Evolutionary conservation across 805 yeast species (phyloP).

Genomic region (Sugiyamaella lignohabitans): DNA sequence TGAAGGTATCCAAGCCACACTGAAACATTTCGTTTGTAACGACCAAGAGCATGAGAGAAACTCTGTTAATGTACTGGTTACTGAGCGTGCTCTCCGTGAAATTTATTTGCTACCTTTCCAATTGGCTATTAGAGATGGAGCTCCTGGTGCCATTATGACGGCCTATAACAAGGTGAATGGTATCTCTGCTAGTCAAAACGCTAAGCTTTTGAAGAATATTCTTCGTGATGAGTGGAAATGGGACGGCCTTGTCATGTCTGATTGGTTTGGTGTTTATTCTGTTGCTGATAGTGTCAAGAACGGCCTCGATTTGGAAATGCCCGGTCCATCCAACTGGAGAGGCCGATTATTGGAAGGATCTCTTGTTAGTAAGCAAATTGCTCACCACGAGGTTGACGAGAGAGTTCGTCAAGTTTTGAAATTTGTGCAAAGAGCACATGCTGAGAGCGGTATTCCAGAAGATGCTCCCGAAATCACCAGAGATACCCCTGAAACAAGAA

Average conservation of each 20-base stretch:
- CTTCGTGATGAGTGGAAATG: slow-evolving; percentile 14
- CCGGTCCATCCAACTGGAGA: slow-evolving; percentile 51
- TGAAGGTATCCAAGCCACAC: slow-evolving; percentile 45
- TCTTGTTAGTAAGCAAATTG: slow-evolving; percentile 38
- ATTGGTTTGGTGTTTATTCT: slow-evolving; percentile 57
- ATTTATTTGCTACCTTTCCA: slow-evolving; percentile 57
- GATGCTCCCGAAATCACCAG: slow-evolving; percentile 37
- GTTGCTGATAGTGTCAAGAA: slow-evolving; percentile 42
- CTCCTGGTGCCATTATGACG: slow-evolving; percentile 53
- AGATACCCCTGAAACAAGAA: slow-evolving; percentile 43
- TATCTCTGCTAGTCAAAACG: slow-evolving; percentile 46
- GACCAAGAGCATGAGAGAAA: slow-evolving; percentile 52
- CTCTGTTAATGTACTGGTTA: slow-evolving; percentile 41
- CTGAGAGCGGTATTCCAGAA: slow-evolving; percentile 38
- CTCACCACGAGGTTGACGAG: slow-evolving; percentile 38
- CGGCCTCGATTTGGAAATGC: slow-evolving; percentile 63
- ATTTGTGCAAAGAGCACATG: slow-evolving; percentile 39
- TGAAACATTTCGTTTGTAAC: slow-evolving; percentile 57
- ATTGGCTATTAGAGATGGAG: slow-evolving; percentile 45
- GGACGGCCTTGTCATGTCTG: slow-evolving; percentile 46
- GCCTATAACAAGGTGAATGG: slow-evolving; percentile 59
- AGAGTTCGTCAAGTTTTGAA: slow-evolving; percentile 44
- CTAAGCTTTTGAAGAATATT: slow-evolving; percentile 42
- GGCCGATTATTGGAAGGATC: slow-evolving; percentile 38
- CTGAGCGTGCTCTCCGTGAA: slow-evolving; percentile 58